These are phyloP conservation scores for Pisolithus orientalis DNA, from an alignment of 768 basidiomycete genomes.

Conservation along the genomic window DNA sequence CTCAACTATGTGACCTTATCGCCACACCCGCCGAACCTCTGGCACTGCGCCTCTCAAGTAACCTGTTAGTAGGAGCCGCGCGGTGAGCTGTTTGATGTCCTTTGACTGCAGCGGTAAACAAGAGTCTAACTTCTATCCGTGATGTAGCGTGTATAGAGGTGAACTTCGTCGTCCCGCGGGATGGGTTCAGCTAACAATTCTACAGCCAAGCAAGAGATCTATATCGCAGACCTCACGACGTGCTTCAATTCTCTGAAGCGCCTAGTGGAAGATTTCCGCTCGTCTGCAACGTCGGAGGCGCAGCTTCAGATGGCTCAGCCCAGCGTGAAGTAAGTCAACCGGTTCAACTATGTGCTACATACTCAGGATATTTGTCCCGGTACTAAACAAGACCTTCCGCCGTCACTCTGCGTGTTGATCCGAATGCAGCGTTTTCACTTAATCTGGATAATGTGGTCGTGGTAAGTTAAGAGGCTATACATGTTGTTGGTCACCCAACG, in stretches of 20 bases:
- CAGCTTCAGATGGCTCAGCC: slow-evolving; percentile 70
- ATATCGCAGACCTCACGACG: slow-evolving; percentile 70
- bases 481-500: neutral
- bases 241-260: slow-evolving; percentile 78
- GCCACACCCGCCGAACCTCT: slow-evolving; percentile 80
- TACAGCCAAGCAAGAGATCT: slow-evolving; percentile 78
- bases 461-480: slow-evolving; percentile 31
- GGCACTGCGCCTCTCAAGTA: slow-evolving; percentile 81
- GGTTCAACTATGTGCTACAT: neutral
- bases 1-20: slow-evolving; percentile 75
- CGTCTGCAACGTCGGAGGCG: slow-evolving; percentile 36
- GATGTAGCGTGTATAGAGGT: slow-evolving; percentile 47
- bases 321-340: slow-evolving; percentile 46
- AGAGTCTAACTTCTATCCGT: neutral
- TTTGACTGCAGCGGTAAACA: neutral
- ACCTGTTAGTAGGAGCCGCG: slow-evolving; percentile 84
- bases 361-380: neutral
- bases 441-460: slow-evolving; percentile 64
- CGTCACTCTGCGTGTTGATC: slow-evolving; percentile 50
- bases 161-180: neutral
- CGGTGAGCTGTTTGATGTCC: slow-evolving; percentile 43
- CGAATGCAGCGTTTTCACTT: slow-evolving; percentile 39
- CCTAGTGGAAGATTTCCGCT: slow-evolving; percentile 61
- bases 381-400: slow-evolving; percentile 35
- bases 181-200: neutral